Evolutionary conservation across 495 filamentous ascomycete genomes (phyloP).

Genomic region (Endocarpon pusillum): DNA sequence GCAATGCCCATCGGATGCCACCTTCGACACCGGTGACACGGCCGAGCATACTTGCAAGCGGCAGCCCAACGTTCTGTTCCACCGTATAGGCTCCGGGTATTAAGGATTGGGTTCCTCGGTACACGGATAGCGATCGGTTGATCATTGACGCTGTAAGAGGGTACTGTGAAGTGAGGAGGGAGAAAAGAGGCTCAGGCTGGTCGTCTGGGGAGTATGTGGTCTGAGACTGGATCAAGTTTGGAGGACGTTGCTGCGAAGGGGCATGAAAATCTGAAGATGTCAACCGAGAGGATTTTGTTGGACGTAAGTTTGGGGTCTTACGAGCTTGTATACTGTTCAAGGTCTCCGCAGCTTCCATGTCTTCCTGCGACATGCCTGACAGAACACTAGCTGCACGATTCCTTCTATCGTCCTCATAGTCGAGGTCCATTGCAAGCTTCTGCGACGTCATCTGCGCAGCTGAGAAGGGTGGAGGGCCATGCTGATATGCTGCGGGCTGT

Average conservation of each 20-base stretch:
- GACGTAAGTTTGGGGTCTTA: too few relatives aligned
- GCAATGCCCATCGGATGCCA: conserved; percentile 59
- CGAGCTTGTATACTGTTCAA: too few relatives aligned
- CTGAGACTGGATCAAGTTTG: conserved; percentile 12
- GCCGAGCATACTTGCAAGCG: conserved; percentile 68
- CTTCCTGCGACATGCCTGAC: conserved; percentile 58
- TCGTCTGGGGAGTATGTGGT: too few relatives aligned
- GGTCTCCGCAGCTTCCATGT: conserved; percentile 79
- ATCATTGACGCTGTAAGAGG: conserved; percentile 67
- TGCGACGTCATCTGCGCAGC: too few relatives aligned
- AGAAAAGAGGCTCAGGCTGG: conserved; percentile 53
- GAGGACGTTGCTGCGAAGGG: conserved; percentile 13
- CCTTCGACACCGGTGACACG: conserved; percentile 74
- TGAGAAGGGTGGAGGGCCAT: too few relatives aligned
- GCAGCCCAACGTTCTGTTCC: conserved; percentile 63
- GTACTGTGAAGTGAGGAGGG: conserved; percentile 63
- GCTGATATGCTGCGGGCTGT: too few relatives aligned
- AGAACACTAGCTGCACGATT: too few relatives aligned
- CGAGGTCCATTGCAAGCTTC: too few relatives aligned
- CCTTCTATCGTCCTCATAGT: too few relatives aligned
- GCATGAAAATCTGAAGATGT: too few relatives aligned
- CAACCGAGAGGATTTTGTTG: too few relatives aligned
- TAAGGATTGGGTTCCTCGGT: conserved; percentile 69
- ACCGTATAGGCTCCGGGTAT: conserved; percentile 75
- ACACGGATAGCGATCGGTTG: conserved; percentile 63